Percentiles rank a stretch among this genome's conserved stretches.
phyloP scores from a whole-genome alignment of 2,329 filamentous ascomycete genomes.

The Coniella lustricola region DNA sequence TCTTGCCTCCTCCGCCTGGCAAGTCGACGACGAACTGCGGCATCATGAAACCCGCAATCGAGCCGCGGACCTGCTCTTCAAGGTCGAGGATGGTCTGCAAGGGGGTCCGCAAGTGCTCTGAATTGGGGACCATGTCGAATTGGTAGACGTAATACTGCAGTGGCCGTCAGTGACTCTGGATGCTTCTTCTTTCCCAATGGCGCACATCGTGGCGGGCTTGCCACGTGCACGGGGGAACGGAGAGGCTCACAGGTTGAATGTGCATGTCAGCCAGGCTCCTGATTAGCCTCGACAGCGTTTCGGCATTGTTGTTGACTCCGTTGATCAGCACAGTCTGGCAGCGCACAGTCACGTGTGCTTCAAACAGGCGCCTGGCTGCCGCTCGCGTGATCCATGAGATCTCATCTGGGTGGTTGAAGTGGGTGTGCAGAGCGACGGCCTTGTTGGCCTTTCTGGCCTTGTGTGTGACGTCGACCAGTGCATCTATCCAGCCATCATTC shows the following conservation, averaged over 20 bases:
- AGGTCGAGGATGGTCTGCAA: conserved; percentile 51
- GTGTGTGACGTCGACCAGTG: conserved; percentile 44
- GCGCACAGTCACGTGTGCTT: conserved; percentile 46
- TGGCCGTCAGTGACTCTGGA: neutral
- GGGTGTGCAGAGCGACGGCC: conserved; percentile 55
- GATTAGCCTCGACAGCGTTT: conserved; percentile 48
- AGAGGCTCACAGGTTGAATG: conserved; percentile 48
- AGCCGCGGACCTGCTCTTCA: conserved; percentile 51
- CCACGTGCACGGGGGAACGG: too few relatives aligned
- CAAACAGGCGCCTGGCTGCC: conserved; percentile 43
- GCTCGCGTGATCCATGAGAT: conserved; percentile 52
- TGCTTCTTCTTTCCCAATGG: too few relatives aligned
- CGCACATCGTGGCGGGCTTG: neutral
- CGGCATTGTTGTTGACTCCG: conserved; percentile 49
- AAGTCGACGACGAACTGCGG: conserved; percentile 58
- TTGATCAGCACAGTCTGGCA: conserved; percentile 55
- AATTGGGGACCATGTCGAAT: conserved; percentile 53
- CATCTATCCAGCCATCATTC: conserved; percentile 45
- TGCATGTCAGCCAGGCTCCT: conserved; percentile 47
- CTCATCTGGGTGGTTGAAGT: conserved; percentile 58
- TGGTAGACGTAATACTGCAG: conserved; percentile 59
- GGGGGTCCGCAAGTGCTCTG: conserved; percentile 57
- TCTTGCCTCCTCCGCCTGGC: conserved; percentile 57
- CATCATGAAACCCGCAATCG: conserved; percentile 55
- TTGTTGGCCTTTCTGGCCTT: conserved; percentile 47